A percentile compares a stretch with the other conserved stretches of the same genome.
Conservation (phyloP, 2,329 filamentous ascomycete genomes). For the Colletotrichum gloeosporioides region DNA sequence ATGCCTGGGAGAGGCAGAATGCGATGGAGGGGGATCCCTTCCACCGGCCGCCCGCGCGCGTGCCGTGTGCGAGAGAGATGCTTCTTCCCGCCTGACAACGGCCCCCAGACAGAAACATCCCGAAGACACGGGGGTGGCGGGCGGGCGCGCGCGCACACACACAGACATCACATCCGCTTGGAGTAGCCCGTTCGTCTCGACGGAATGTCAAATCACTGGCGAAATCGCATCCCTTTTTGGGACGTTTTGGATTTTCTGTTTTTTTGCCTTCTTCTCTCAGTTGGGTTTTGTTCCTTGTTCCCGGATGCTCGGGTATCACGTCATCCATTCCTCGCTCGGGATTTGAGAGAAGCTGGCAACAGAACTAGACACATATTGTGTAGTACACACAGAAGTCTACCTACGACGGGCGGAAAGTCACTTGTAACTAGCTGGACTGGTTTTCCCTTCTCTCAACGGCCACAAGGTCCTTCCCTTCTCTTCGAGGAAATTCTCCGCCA, state of each 20-base stretch:
- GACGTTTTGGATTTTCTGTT: not conserved
- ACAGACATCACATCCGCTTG: not conserved
- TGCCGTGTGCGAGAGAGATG: not conserved
- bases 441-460: not conserved
- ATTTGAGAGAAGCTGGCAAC: not conserved
- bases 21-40: not conserved
- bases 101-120: slow-evolving; percentile 14
- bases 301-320: slow-evolving; percentile 15
- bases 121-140: not conserved
- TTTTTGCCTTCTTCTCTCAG: not conserved
- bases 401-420: not conserved
- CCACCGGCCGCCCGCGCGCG: not conserved
- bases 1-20: not conserved
- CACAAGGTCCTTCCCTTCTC: not conserved
- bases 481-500: not conserved
- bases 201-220: slow-evolving; percentile 3
- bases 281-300: not conserved
- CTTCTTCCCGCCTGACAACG: slow-evolving; percentile 3
- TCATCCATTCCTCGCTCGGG: not conserved
- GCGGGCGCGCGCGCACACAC: not conserved
- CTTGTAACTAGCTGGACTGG: not conserved
- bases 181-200: slow-evolving; percentile 19
- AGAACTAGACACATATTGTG: not conserved
- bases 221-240: not conserved
- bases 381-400: not conserved